Base-by-base conservation (phyloP, 352 stramenopile species). In the Thraustochytrium striatum region DNA sequence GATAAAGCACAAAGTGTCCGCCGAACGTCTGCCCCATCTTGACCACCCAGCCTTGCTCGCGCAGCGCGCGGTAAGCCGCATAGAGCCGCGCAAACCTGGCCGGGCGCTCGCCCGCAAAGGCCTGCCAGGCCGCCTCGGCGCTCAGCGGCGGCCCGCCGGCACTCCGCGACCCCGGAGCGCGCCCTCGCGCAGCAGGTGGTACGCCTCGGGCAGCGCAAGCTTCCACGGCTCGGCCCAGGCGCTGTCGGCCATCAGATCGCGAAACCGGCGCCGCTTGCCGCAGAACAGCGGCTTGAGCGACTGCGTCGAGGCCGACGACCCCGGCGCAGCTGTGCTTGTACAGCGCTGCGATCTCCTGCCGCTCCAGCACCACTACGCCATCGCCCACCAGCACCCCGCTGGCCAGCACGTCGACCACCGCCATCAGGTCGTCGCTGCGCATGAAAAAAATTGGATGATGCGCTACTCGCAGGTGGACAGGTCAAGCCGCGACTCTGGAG, bases 231-330 rank as follows among this genome's bases (percentile, higher is more conserved):
- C 65, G 11, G 32, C 41, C n/a, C 50, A 38, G 36, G 43, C 44
- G n/a, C 30, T 38, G 50, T 75, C 65, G 3, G 65, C 65, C n/a
- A 61, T 43, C 21, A 75, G 50, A 41, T 75, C 65, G 21, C 65
- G n/a, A 32, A 75, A 75, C 1, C 65, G 1, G 16, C 65, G 65
- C 41, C 52, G 32, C 35, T 75, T 61, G 41, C 68, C 68, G 32
- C 65, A 43, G 65, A 75, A 75, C 13, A 75, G 47, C 47, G 65
- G 65, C 65, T 75, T 75, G 25, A 75, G 65, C 25, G 65, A 75
- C 21, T 39, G 41, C 8, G 65, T 75, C 50, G 52, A 68, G 28
- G 65, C 65, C 8, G 65, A 75, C 5, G 65, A 75, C 28, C 65
- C 65, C n/a, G n/a, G n/a, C n/a, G n/a, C n/a, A n/a, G n/a, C n/a